These are phyloP conservation scores for Globisporangium lucens DNA, from an alignment of 352 stramenopile genomes.

Conservation along the genomic window DNA sequence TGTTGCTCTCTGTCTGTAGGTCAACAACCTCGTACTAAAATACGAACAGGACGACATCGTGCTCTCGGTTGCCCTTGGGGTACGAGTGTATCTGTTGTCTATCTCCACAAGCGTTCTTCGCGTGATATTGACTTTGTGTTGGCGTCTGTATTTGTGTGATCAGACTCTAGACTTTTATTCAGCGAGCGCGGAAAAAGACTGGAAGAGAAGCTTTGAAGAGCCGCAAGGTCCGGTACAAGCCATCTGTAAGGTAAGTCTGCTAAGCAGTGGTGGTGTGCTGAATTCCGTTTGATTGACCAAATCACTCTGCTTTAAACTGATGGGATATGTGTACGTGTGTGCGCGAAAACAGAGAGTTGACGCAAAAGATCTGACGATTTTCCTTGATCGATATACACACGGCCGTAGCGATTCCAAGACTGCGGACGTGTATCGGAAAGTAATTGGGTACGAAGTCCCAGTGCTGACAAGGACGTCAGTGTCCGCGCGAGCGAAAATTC, in stretches of 20 bases:
- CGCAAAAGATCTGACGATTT: slow-evolving; percentile 78
- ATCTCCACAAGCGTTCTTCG: background rate
- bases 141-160: background rate
- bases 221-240: slow-evolving; percentile 38
- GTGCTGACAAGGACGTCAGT: slow-evolving; percentile 69
- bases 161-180: slow-evolving; percentile 80
- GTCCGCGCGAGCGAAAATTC: slow-evolving; percentile 52
- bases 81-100: slow-evolving; percentile 21
- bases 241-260: slow-evolving; percentile 49
- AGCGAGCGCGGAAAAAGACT: slow-evolving; percentile 50
- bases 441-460: slow-evolving; percentile 78
- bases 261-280: background rate
- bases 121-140: background rate
- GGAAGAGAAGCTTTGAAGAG: slow-evolving; percentile 69
- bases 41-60: slow-evolving; percentile 88
- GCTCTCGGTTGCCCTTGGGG: slow-evolving; percentile 76
- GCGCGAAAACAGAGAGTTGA: slow-evolving; percentile 45
- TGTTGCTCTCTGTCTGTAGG: slow-evolving; percentile 21
- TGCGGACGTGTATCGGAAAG: slow-evolving; percentile 53
- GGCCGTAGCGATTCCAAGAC: slow-evolving; percentile 27
- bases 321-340: background rate
- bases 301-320: background rate
- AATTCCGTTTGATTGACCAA: background rate
- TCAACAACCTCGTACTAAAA: slow-evolving; percentile 89
- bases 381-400: slow-evolving; percentile 78